These are phyloP conservation scores for Pichia paraexigua DNA, from an alignment of 805 yeast genomes.

Conservation along the genomic window DNA sequence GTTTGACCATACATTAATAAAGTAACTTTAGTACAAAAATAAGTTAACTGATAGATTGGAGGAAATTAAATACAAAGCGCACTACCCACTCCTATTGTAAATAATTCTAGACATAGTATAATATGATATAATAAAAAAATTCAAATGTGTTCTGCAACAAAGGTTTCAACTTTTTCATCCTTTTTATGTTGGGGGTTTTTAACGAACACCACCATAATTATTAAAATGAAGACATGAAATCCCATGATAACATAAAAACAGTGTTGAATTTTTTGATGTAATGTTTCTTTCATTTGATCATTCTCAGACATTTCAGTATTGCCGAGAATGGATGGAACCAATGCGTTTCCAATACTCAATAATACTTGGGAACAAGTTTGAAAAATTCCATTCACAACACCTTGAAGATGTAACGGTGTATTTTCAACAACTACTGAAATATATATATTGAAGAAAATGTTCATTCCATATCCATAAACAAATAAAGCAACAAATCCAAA, in stretches of 20 bases:
- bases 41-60: too few species aligned
- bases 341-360: slow-evolving; percentile 13
- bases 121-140: neutral
- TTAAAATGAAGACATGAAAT: slow-evolving; percentile 1
- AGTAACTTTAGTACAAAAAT: too few species aligned
- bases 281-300: neutral
- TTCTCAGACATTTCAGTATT: neutral
- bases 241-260: slow-evolving; percentile 6
- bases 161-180: neutral
- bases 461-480: slow-evolving; percentile 17
- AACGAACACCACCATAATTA: neutral
- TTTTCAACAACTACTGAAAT: slow-evolving; percentile 23
- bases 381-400: slow-evolving; percentile 15
- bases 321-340: slow-evolving; percentile 14
- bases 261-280: slow-evolving; percentile 7
- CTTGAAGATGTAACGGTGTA: slow-evolving; percentile 17
- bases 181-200: neutral
- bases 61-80: too few species aligned
- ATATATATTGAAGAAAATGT: slow-evolving; percentile 30
- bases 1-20: too few species aligned
- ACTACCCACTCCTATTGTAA: too few species aligned
- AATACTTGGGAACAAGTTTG: slow-evolving; percentile 13
- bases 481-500: slow-evolving; percentile 19
- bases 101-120: too few species aligned
- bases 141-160: too few species aligned